phyloP scores from a whole-genome alignment of 108 stramenopile species.

The Nannochloropsis oceanica region DNA sequence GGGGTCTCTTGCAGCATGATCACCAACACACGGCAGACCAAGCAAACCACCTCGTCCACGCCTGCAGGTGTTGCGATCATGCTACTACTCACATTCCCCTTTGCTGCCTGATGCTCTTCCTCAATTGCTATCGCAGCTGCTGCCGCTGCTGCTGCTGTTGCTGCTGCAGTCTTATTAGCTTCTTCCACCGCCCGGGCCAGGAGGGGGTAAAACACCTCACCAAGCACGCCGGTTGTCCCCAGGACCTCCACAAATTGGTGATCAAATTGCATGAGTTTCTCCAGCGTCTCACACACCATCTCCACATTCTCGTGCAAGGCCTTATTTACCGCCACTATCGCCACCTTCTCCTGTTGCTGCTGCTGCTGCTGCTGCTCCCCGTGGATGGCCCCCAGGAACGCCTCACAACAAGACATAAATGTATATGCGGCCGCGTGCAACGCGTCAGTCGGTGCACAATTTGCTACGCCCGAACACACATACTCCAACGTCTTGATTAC shows the following conservation, averaged over 20 bases:
- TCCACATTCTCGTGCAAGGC: constrained; percentile 47
- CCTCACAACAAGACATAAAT: constrained; percentile 58
- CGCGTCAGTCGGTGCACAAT: constrained; percentile 50
- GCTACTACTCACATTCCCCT: not conserved
- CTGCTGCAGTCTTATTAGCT: not conserved
- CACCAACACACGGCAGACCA: constrained; percentile 17
- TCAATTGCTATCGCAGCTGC: not conserved
- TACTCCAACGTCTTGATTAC: constrained; percentile 78
- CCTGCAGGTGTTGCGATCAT: constrained; percentile 1
- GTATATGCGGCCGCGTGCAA: constrained; percentile 57
- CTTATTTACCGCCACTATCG: constrained; percentile 14
- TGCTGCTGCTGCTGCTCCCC: not conserved
- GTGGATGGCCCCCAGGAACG: constrained; percentile 33
- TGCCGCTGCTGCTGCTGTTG: not conserved
- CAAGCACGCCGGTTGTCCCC: constrained; percentile 10
- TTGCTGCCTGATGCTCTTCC: not conserved
- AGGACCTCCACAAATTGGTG: constrained; percentile 26
- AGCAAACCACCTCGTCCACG: constrained; percentile 2
- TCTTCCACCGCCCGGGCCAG: constrained; percentile 7
- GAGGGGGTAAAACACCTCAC: constrained; percentile 12
- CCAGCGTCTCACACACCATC: constrained; percentile 60
- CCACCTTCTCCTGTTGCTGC: constrained; percentile 19
- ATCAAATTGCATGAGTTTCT: constrained; percentile 72
- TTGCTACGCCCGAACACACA: constrained; percentile 62
- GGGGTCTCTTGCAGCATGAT: constrained; percentile 7